Conservation (phyloP, 352 stramenopile species). For the Salisapilia sapeloensis region DNA sequence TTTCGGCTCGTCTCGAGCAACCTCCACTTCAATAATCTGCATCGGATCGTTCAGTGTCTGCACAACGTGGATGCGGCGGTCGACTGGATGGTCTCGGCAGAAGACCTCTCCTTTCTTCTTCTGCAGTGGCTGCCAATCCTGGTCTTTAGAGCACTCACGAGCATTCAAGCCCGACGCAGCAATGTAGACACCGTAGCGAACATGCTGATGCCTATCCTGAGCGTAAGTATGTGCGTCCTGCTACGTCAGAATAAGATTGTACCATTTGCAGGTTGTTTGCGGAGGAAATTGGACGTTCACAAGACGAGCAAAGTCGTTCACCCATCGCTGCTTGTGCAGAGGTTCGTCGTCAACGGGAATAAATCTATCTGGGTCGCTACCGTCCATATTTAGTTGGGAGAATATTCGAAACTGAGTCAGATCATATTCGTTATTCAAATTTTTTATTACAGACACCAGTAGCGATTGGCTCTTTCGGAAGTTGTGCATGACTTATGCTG, state of each 20-base stretch:
- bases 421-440: no score
- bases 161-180: constrained; percentile 14
- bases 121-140: constrained; percentile 7
- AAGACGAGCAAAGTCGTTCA: constrained; percentile 11
- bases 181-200: constrained; percentile 27
- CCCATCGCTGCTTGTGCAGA: constrained; percentile 24
- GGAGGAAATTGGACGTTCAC: constrained; percentile 17
- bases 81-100: constrained; percentile 28
- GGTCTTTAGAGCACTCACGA: constrained; percentile 9
- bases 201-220: constrained; percentile 32
- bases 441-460: no score
- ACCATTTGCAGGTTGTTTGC: constrained; percentile 16
- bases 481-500: no score
- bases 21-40: constrained; percentile 31
- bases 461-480: no score
- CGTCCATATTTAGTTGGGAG: not conserved
- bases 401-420: not conserved
- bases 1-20: constrained; percentile 17
- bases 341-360: constrained; percentile 28
- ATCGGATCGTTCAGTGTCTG: constrained; percentile 11
- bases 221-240: no score
- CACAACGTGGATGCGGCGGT: constrained; percentile 20
- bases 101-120: constrained; percentile 17
- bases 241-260: no score
- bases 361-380: constrained; percentile 1